A percentile compares a stretch with the other conserved stretches of the same genome.
phyloP scores from a whole-genome alignment of 352 stramenopile genomes.

The Pythium grandisporangium region DNA sequence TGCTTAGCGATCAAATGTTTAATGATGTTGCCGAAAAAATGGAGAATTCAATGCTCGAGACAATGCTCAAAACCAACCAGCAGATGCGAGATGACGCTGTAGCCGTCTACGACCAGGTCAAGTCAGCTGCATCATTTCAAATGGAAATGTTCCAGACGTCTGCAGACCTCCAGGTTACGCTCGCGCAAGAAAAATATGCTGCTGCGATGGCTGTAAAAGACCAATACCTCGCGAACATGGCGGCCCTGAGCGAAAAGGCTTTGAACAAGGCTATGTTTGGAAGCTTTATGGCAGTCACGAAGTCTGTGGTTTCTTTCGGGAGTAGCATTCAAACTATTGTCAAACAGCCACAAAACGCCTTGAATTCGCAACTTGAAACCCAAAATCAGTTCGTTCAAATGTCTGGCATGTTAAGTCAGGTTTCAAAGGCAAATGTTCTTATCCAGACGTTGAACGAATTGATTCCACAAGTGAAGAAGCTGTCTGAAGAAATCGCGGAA shows the following conservation, averaged over 20 bases:
- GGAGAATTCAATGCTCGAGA: not conserved
- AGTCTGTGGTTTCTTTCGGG: not conserved
- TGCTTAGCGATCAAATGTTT: not conserved
- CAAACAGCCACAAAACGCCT: not conserved
- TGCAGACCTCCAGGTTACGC: not conserved
- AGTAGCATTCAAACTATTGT: not conserved
- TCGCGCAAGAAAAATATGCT: not conserved
- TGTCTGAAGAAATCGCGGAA: not conserved
- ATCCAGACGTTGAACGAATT: not conserved
- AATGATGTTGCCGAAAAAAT: not conserved
- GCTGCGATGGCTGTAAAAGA: not conserved
- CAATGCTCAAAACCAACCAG: not conserved
- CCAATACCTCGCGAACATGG: not conserved
- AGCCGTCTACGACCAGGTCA: not conserved
- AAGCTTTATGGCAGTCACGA: not conserved
- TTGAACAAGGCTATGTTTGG: not conserved
- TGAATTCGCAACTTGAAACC: not conserved
- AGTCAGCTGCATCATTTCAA: not conserved
- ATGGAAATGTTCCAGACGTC: not conserved
- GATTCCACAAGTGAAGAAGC: not conserved
- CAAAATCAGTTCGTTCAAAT: not conserved
- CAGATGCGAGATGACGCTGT: not conserved
- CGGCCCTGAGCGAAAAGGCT: not conserved
- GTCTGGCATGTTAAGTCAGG: not conserved
- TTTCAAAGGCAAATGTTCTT: not conserved